phyloP scores from a whole-genome alignment of 2,329 filamentous ascomycete species.

The Curvularia lunata region DNA sequence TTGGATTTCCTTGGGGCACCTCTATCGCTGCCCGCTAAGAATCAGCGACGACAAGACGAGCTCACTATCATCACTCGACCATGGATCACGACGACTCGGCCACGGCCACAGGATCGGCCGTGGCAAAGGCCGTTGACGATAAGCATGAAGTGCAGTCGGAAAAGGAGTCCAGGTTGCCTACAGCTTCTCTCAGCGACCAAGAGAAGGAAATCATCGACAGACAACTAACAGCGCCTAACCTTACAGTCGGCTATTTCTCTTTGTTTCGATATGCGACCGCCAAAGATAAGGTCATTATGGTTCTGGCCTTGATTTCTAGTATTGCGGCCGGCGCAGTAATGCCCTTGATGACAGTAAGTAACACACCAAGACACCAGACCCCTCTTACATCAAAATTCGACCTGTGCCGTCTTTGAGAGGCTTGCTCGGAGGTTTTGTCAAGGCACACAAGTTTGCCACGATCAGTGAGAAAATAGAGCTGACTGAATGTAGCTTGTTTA shows the following conservation, averaged over 20 bases:
- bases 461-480: background rate
- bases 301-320: constrained; percentile 66
- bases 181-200: constrained; percentile 37
- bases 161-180: constrained; percentile 32
- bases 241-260: constrained; percentile 54
- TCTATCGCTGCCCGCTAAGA: constrained; percentile 5
- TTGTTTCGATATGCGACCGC: constrained; percentile 55
- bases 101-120: constrained; percentile 22
- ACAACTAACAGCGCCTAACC: constrained; percentile 52
- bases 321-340: constrained; percentile 76
- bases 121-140: constrained; percentile 31
- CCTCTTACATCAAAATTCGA: too few relatives aligned
- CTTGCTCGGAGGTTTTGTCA: background rate
- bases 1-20: constrained; percentile 4
- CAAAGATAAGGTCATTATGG: constrained; percentile 51
- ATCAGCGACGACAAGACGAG: constrained; percentile 17
- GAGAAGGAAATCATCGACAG: constrained; percentile 46
- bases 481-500: constrained; percentile 42
- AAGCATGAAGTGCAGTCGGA: constrained; percentile 29
- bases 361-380: background rate
- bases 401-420: background rate
- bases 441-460: background rate
- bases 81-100: constrained; percentile 23
- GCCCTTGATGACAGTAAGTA: constrained; percentile 69
- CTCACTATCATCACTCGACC: constrained; percentile 14